These are phyloP conservation scores for Teratosphaeriaceae sp. DNA, from an alignment of 2,329 filamentous ascomycete species.

Conservation along the genomic window DNA sequence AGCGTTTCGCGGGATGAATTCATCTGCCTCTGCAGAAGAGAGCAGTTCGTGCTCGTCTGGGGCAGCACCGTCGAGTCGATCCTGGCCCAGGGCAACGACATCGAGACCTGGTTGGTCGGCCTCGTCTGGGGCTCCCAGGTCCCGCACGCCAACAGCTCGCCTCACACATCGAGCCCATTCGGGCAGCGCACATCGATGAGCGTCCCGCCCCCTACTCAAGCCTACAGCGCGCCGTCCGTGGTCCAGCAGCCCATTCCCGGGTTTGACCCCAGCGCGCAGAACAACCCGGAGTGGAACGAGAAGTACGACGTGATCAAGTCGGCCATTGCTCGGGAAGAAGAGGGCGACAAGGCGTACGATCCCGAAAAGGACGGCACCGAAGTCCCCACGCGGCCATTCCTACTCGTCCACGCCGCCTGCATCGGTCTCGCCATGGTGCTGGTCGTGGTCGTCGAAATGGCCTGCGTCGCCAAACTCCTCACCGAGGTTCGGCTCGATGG, in stretches of 20 bases:
- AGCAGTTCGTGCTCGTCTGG: conserved; percentile 3
- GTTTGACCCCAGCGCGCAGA: background rate
- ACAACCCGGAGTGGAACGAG: background rate
- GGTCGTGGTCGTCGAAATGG: conserved; percentile 1
- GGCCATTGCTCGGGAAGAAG: conserved; percentile 1
- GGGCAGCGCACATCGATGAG: background rate
- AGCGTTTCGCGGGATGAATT: background rate
- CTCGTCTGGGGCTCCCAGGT: background rate
- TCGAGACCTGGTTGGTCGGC: conserved; percentile 2
- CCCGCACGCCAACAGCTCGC: background rate
- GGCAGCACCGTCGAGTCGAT: conserved; percentile 2
- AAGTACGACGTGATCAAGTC: conserved; percentile 1
- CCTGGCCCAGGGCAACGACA: background rate
- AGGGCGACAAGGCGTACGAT: conserved; percentile 4
- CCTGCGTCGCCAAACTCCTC: background rate
- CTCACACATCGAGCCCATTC: background rate
- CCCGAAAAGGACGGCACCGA: conserved; percentile 1
- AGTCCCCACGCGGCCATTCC: background rate
- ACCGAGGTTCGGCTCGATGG: conserved; percentile 36
- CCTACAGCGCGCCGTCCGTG: no score
- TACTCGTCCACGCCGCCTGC: conserved; percentile 1
- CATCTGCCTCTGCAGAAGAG: background rate
- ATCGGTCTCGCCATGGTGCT: conserved; percentile 1
- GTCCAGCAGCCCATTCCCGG: background rate
- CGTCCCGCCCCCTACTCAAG: background rate